Evolutionary conservation across 495 filamentous ascomycete species (phyloP).

Genomic region (Podospora bellae-mahoneyi): DNA sequence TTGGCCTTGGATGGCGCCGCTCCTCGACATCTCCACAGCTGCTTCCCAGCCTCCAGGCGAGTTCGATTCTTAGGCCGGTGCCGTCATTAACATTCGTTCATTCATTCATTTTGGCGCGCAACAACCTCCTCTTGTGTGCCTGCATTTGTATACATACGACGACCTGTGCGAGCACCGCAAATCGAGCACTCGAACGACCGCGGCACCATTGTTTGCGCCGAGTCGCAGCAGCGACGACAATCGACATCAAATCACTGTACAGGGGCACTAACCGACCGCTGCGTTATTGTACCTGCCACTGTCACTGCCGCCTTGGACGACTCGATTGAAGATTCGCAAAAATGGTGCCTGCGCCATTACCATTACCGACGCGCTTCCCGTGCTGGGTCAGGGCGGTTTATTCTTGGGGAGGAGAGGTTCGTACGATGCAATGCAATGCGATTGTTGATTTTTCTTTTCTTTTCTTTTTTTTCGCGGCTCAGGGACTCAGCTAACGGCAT

Average conservation of each 20-base stretch:
- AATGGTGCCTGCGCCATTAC: conserved; percentile 56
- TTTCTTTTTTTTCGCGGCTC: conserved; percentile 10
- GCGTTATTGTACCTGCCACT: background rate
- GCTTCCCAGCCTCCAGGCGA: background rate
- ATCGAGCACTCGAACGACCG: background rate
- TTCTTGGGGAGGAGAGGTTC: conserved; percentile 91
- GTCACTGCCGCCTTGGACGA: background rate
- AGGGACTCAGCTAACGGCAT: background rate
- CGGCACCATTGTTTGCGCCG: conserved; percentile 9
- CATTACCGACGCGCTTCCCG: conserved; percentile 79
- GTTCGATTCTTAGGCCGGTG: background rate
- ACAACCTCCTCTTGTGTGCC: background rate
- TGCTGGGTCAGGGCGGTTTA: conserved; percentile 96
- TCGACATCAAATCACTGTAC: conserved; percentile 1
- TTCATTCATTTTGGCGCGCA: background rate
- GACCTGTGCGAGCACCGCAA: too few species aligned
- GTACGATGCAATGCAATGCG: conserved; percentile 20
- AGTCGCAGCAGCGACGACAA: background rate
- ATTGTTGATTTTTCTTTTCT: conserved; percentile 11
- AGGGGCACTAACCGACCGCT: background rate
- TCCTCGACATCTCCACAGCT: conserved; percentile 7
- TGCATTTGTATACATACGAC: background rate
- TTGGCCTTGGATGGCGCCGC: background rate
- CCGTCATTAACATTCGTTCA: background rate
- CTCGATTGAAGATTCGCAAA: conserved; percentile 16